Conservation (phyloP, 768 basidiomycete genomes). For the Chalciporus chontae region DNA sequence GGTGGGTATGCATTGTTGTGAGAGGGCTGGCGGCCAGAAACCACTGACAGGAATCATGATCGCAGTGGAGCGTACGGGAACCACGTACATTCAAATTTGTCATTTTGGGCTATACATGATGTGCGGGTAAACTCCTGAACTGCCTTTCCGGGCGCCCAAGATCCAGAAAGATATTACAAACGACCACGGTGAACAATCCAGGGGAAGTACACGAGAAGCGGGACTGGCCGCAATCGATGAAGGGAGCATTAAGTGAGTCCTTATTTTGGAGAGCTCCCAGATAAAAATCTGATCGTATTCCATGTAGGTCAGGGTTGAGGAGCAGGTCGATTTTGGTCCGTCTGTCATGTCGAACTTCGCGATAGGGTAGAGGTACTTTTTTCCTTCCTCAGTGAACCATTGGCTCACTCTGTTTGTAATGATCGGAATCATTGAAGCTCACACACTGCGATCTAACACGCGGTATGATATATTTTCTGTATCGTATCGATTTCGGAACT, state of each 20-base stretch:
- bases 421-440: constrained; percentile 18
- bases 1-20: too few species aligned
- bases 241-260: constrained; percentile 65
- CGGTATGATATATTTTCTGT: constrained; percentile 4
- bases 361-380: constrained; percentile 63
- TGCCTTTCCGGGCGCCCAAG: too few species aligned
- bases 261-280: constrained; percentile 1
- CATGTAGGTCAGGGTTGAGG: constrained; percentile 78
- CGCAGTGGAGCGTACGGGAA: too few species aligned
- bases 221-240: constrained; percentile 63
- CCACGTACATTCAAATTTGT: too few species aligned
- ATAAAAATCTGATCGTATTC: constrained; percentile 1
- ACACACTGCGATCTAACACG: constrained; percentile 6
- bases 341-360: too few species aligned
- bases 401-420: constrained; percentile 23
- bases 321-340: too few species aligned
- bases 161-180: too few species aligned
- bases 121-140: too few species aligned
- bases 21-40: too few species aligned
- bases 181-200: too few species aligned
- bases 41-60: too few species aligned
- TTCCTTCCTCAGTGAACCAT: not conserved
- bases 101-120: too few species aligned
- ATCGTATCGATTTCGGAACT: constrained; percentile 14
- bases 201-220: constrained; percentile 73